Percentiles rank a stretch among this genome's conserved stretches.
These are phyloP conservation scores for Boletus sp. DNA, from an alignment of 768 basidiomycete genomes.

Conservation along the genomic window DNA sequence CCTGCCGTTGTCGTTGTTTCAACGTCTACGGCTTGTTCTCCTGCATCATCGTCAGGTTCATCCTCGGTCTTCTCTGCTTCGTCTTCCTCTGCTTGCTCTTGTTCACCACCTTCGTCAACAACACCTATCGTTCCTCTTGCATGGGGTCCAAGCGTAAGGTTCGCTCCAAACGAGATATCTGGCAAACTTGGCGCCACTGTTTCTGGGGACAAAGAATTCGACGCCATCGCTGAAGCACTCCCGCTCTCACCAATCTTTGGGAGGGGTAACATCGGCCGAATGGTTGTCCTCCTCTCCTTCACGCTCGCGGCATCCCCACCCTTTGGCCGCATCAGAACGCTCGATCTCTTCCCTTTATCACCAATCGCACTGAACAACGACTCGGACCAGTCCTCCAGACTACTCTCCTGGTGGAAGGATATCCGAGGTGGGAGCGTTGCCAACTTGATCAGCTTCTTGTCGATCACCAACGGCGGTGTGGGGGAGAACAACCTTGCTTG, in stretches of 20 bases:
- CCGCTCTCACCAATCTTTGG: neutral
- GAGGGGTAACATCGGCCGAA: conserved; percentile 13
- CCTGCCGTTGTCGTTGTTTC: neutral
- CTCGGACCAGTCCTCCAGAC: conserved; percentile 53
- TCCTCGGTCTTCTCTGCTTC: neutral
- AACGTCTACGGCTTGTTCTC: neutral
- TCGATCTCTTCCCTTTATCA: conserved; percentile 14
- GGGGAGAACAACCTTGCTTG: conserved; percentile 10
- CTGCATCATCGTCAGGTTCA: neutral
- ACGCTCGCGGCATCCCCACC: neutral
- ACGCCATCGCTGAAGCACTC: neutral
- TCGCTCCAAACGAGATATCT: conserved; percentile 19
- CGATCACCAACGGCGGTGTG: conserved; percentile 33
- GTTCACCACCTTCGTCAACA: conserved; percentile 13
- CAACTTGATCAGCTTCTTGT: conserved; percentile 19
- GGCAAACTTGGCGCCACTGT: conserved; percentile 9
- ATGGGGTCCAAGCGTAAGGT: conserved; percentile 17
- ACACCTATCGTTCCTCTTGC: conserved; percentile 1
- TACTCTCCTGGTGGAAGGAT: conserved; percentile 49
- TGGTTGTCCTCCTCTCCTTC: conserved; percentile 17
- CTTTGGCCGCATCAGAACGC: neutral
- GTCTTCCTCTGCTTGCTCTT: conserved; percentile 1
- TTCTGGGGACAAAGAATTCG: conserved; percentile 1
- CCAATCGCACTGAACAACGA: conserved; percentile 54
- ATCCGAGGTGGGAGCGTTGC: conserved; percentile 46